Base-by-base conservation (phyloP, 495 filamentous ascomycete genomes). In the Lineolata rhizophorae region DNA sequence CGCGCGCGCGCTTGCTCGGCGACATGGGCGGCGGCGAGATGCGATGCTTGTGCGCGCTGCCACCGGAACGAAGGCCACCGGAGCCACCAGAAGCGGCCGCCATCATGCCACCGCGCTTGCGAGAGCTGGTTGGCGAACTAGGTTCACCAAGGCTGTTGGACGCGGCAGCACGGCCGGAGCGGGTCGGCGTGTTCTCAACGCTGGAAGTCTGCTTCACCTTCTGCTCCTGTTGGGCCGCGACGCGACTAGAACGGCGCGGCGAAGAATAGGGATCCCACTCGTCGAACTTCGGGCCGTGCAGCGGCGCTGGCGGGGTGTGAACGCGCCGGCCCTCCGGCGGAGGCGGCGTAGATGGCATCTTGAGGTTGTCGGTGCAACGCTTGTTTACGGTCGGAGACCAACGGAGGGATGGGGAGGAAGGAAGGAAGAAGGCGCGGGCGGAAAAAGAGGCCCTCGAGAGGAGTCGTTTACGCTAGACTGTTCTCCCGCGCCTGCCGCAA, bases 241-340 rank as follows among this genome's bases (percentile, higher is more conserved):
- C 40, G 15, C 68, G 57, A 29, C 53, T 51, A 4, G 68, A 72
- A 28, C 67, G 64, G 29, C 69, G 57, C 10, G 67, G 62, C 54
- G 61, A 58, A n/a, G n/a, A n/a, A 49, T 73, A 81, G 16, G 76
- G 75, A 39, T 75, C 65, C 51, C 70, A 80, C 31, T 54, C 47
- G 54, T 90, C 77, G 35, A 65, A 62, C 43, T 60, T 69, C 31
- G 64, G 48, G 29, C 76, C 76, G 54, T 72, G 67, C 21, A 64
- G 67, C 12, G 82, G 82, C 24, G 81, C 76, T 29, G 67, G 58
- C 29, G 82, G 82, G 24, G 73, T 72, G 35, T 62, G 61, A 29
- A 76, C 48, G 26, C 57, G 56, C 19, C 61, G 58, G 24, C 61
- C 55, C 25, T 68, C 68, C 12, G 72, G 71, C 24, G 76, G 74